Conservation (phyloP, 768 basidiomycete genomes). For the Clavaria fumosa region DNA sequence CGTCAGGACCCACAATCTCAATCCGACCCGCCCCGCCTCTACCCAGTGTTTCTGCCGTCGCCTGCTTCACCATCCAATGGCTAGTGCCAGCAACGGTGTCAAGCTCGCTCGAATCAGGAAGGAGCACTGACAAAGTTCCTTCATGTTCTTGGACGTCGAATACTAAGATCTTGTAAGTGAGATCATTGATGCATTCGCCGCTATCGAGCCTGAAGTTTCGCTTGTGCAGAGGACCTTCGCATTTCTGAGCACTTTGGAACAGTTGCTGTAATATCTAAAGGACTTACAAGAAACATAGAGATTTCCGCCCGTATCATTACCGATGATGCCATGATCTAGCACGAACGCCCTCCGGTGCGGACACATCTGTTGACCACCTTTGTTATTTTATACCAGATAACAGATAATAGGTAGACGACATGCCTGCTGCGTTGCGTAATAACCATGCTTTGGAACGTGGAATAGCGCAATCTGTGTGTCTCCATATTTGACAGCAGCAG, state of each 20-base stretch:
- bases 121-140: slow-evolving; percentile 19
- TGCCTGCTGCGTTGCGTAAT: slow-evolving; percentile 59
- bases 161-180: slow-evolving; percentile 40
- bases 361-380: slow-evolving; percentile 15
- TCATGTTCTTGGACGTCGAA: slow-evolving; percentile 35
- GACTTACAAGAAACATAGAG: slow-evolving; percentile 23
- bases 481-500: slow-evolving; percentile 40
- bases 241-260: slow-evolving; percentile 11
- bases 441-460: slow-evolving; percentile 39
- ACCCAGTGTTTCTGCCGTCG: slow-evolving; percentile 21
- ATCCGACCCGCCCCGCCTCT: slow-evolving; percentile 12
- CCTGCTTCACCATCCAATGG: slow-evolving; percentile 38
- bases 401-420: slow-evolving; percentile 6
- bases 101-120: slow-evolving; percentile 33
- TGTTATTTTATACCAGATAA: slow-evolving; percentile 2
- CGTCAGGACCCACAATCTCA: slow-evolving; percentile 8
- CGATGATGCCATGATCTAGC: slow-evolving; percentile 53
- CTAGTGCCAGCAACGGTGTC: slow-evolving; percentile 36
- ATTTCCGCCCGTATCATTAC: slow-evolving; percentile 41
- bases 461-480: slow-evolving; percentile 57
- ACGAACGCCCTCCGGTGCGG: slow-evolving; percentile 41
- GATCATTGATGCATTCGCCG: slow-evolving; percentile 45
- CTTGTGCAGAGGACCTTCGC: slow-evolving; percentile 47
- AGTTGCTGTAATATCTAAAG: slow-evolving; percentile 2
- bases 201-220: slow-evolving; percentile 41